These are phyloP conservation scores for Wallacemonas sp. DNA, from an alignment of 208 protist genomes.

Conservation along the genomic window DNA sequence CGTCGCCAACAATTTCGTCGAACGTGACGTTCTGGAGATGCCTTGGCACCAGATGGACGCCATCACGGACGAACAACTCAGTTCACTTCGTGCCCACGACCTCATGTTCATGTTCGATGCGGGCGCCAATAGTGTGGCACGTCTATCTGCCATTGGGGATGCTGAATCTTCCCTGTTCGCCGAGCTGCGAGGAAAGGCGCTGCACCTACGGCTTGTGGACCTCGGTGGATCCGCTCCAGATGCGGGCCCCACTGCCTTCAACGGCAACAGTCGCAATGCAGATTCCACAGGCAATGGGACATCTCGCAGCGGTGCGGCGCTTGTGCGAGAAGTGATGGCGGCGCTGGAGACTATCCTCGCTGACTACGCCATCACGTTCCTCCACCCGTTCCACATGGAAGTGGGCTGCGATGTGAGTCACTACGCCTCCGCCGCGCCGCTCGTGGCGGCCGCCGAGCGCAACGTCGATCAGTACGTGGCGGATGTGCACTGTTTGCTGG, in stretches of 20 bases:
- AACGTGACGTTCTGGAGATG: conserved; percentile 15
- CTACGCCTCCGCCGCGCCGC: conserved; percentile 34
- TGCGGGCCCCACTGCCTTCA: background rate
- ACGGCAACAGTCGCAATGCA: background rate
- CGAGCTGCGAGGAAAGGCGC: conserved; percentile 31
- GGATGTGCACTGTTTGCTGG: conserved; percentile 16
- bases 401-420: conserved; percentile 50
- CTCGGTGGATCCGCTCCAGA: background rate
- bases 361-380: conserved; percentile 27
- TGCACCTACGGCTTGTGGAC: conserved; percentile 55
- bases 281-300: too few relatives aligned
- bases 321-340: conserved; percentile 5
- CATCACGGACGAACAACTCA: conserved; percentile 42
- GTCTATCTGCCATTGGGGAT: conserved; percentile 14
- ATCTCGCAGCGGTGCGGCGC: conserved; percentile 2
- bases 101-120: conserved; percentile 39
- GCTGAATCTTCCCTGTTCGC: conserved; percentile 23
- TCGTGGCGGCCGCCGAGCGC: conserved; percentile 15
- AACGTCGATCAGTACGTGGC: conserved; percentile 35
- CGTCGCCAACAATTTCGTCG: background rate
- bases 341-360: conserved; percentile 26
- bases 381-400: conserved; percentile 41
- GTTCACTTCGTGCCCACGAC: conserved; percentile 35
- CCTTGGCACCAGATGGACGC: conserved; percentile 42
- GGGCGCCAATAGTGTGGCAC: conserved; percentile 8